These are phyloP conservation scores for Pichia occidentalis DNA, from an alignment of 805 yeast species.

Conservation along the genomic window DNA sequence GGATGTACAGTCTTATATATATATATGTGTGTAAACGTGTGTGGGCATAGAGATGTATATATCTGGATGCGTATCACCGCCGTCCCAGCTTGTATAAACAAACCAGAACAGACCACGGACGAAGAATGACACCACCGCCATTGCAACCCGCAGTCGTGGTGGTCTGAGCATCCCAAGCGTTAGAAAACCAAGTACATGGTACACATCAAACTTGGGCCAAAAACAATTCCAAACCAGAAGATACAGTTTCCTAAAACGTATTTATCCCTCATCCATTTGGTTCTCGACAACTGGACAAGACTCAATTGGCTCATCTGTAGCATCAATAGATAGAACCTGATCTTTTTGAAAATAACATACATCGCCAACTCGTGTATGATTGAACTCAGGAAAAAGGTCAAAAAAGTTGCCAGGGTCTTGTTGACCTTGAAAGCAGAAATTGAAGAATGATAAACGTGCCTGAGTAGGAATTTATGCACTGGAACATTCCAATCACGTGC, in stretches of 20 bases:
- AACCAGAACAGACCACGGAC: no score
- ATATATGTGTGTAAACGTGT: neutral
- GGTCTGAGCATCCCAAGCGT: neutral
- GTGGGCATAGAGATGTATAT: neutral
- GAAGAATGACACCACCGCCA: no score
- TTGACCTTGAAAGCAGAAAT: conserved; percentile 67
- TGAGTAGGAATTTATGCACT: conserved; percentile 77
- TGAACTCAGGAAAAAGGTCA: conserved; percentile 76
- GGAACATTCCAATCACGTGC: conserved; percentile 94
- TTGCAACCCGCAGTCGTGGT: no score
- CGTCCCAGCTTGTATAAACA: conserved; percentile 1
- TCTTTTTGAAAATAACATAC: conserved; percentile 74
- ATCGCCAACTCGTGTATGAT: conserved; percentile 86
- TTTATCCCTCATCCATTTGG: conserved; percentile 48
- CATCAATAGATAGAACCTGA: conserved; percentile 72
- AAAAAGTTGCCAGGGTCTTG: conserved; percentile 61
- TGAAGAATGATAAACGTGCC: conserved; percentile 92
- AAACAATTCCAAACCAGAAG: conserved; percentile 88
- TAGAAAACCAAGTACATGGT: conserved; percentile 74
- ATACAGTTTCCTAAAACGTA: conserved; percentile 67
- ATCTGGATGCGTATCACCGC: neutral
- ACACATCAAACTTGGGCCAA: conserved; percentile 86
- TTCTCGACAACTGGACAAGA: conserved; percentile 55
- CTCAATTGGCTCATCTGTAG: conserved; percentile 90
- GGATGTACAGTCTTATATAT: neutral